Conservation (phyloP, 2,329 filamentous ascomycete genomes). For the Trichophyton mentagrophytes region DNA sequence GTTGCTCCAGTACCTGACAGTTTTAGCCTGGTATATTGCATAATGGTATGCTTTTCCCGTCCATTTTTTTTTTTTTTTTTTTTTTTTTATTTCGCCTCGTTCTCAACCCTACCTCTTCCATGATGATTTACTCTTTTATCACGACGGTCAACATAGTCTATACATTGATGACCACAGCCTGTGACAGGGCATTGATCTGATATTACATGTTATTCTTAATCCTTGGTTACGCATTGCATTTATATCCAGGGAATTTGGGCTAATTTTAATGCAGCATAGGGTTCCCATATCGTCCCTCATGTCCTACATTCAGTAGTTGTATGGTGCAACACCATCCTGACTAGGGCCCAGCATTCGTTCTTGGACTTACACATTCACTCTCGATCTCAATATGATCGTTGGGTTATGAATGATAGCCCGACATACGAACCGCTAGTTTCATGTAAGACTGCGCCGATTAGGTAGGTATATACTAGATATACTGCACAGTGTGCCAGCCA, state of each 20-base stretch:
- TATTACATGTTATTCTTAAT: background rate
- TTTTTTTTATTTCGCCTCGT: background rate
- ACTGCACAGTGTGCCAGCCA: background rate
- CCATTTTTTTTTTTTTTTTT: no score
- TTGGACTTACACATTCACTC: background rate
- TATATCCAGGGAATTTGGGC: background rate
- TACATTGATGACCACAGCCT: conserved; percentile 66
- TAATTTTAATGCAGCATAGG: background rate
- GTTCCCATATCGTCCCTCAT: background rate
- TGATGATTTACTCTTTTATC: conserved; percentile 60
- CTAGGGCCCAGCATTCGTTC: background rate
- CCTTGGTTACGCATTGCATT: background rate
- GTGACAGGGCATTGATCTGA: conserved; percentile 53
- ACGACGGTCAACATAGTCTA: conserved; percentile 81
- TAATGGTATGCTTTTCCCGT: background rate
- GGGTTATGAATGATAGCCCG: background rate
- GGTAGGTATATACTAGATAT: background rate
- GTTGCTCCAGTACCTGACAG: background rate
- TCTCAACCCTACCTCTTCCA: conserved; percentile 19
- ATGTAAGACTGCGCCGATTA: background rate
- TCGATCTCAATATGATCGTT: background rate
- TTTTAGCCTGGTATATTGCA: background rate
- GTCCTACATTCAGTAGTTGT: background rate
- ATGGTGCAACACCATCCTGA: background rate
- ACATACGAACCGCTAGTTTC: background rate